Evolutionary conservation across 768 basidiomycete species (phyloP).

Genomic region (Leccinum longicurvipes): DNA sequence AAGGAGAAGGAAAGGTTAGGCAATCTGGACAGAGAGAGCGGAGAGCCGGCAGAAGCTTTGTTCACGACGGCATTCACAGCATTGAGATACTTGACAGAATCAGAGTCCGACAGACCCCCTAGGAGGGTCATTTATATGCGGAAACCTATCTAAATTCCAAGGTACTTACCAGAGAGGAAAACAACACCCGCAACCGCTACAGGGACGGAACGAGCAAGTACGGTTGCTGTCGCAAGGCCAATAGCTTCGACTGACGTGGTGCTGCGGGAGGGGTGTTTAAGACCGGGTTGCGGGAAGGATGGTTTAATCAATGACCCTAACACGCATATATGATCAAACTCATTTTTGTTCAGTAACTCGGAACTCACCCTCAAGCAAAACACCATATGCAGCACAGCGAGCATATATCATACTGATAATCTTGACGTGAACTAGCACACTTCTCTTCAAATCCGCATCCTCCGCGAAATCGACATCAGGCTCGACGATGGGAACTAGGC

Average conservation of each 20-base stretch:
- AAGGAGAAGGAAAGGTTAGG: conserved; percentile 50
- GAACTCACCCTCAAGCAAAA: conserved; percentile 46
- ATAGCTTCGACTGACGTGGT: conserved; percentile 39
- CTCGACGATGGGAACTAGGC: conserved; percentile 51
- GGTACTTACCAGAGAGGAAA: conserved; percentile 45
- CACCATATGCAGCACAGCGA: conserved; percentile 42
- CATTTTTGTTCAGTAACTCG: neutral
- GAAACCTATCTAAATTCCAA: neutral
- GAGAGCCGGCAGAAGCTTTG: conserved; percentile 30
- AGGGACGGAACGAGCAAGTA: conserved; percentile 45
- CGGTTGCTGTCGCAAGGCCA: conserved; percentile 43
- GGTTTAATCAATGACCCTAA: conserved; percentile 50
- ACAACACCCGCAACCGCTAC: conserved; percentile 45
- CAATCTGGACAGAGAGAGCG: conserved; percentile 34
- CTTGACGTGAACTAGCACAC: conserved; percentile 45
- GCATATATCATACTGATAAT: conserved; percentile 46
- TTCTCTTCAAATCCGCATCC: conserved; percentile 44
- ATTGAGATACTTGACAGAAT: conserved; percentile 41
- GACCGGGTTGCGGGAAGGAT: conserved; percentile 49
- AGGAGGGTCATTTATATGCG: neutral
- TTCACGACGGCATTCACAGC: conserved; percentile 40
- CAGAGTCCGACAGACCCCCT: conserved; percentile 44
- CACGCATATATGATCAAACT: neutral
- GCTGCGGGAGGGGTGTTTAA: conserved; percentile 38
- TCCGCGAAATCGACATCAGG: conserved; percentile 50